phyloP scores from a whole-genome alignment of 495 filamentous ascomycete species.

The Aspergillus diversus region DNA sequence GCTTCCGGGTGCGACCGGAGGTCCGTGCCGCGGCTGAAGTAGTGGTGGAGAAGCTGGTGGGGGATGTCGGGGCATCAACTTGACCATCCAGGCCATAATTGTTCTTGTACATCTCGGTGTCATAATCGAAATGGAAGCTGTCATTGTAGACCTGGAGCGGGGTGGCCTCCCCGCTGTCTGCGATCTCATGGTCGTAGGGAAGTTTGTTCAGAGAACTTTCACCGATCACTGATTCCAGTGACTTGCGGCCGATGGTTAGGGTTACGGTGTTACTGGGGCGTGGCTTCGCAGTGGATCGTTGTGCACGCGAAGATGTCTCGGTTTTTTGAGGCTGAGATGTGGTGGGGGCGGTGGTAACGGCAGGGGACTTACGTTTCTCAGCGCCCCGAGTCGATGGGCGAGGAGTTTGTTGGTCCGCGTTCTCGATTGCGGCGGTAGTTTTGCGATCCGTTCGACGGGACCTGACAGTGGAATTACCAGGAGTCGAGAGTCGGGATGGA shows the following conservation, averaged over 20 bases:
- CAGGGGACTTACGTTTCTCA: not conserved
- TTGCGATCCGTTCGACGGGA: constrained; percentile 24
- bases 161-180: constrained; percentile 15
- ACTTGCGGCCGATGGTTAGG: constrained; percentile 26
- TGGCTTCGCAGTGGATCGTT: not conserved
- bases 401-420: constrained; percentile 1
- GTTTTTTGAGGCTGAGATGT: not conserved
- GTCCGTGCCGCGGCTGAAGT: constrained; percentile 29
- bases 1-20: constrained; percentile 43
- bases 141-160: constrained; percentile 22
- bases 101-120: constrained; percentile 29
- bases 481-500: constrained; percentile 8
- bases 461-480: constrained; percentile 12
- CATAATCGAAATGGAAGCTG: constrained; percentile 25
- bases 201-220: not conserved
- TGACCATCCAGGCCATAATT: constrained; percentile 34
- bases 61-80: constrained; percentile 29
- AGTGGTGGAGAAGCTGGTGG: constrained; percentile 36
- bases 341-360: no score
- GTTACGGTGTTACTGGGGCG: constrained; percentile 24
- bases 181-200: constrained; percentile 10
- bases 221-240: constrained; percentile 19
- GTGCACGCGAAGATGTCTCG: not conserved
- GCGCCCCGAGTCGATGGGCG: not conserved
- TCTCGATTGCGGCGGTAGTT: not conserved